phyloP scores from a whole-genome alignment of 495 filamentous ascomycete genomes.

The Penicillium dipodomyicola region DNA sequence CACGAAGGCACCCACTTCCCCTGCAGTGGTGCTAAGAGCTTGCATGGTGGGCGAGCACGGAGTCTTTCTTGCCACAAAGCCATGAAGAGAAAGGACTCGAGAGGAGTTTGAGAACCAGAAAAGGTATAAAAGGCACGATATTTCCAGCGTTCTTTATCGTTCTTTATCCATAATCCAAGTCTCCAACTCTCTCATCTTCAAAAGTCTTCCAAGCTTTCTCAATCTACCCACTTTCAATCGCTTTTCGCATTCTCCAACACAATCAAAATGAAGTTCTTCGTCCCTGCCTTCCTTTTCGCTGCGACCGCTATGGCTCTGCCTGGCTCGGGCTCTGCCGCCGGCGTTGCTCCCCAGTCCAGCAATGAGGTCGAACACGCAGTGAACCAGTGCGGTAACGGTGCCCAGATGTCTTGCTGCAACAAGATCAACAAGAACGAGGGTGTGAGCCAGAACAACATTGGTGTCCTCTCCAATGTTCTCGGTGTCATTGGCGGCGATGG shows the following conservation, averaged over 20 bases:
- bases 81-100: background rate
- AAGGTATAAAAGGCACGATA: constrained; percentile 22
- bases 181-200: constrained; percentile 7
- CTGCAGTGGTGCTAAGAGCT: background rate
- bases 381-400: constrained; percentile 38
- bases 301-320: constrained; percentile 33
- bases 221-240: constrained; percentile 1
- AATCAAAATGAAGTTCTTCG: constrained; percentile 41
- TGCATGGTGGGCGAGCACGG: background rate
- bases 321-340: constrained; percentile 10
- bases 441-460: constrained; percentile 23
- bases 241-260: constrained; percentile 9
- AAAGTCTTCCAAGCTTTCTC: constrained; percentile 4
- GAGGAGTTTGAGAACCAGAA: background rate
- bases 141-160: too few species aligned
- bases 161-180: constrained; percentile 14
- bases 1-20: constrained; percentile 9
- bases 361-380: constrained; percentile 22
- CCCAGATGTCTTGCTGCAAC: constrained; percentile 45
- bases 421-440: constrained; percentile 36
- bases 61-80: background rate
- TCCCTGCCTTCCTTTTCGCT: constrained; percentile 31
- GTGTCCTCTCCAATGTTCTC: constrained; percentile 25
- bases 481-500: constrained; percentile 25
- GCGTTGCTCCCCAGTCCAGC: background rate